Conservation (phyloP, 495 filamentous ascomycete genomes). For the Podospora pseudopauciseta region DNA sequence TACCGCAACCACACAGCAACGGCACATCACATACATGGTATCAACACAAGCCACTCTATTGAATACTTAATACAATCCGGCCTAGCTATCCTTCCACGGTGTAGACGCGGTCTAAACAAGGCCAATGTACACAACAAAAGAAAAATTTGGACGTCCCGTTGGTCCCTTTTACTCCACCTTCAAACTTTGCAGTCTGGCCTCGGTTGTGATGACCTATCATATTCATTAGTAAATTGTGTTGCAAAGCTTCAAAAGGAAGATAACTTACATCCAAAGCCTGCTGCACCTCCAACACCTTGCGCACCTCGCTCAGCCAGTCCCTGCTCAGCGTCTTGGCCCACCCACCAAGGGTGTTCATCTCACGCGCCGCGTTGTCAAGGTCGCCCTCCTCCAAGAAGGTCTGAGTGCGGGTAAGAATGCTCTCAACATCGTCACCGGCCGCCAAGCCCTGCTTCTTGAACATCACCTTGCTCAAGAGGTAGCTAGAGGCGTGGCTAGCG, state of each 20-base stretch:
- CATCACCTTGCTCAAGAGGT: slow-evolving; percentile 81
- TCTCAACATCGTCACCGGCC: slow-evolving; percentile 89
- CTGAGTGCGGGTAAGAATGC: slow-evolving; percentile 82
- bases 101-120: slow-evolving; percentile 15
- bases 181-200: slow-evolving; percentile 60
- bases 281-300: slow-evolving; percentile 86
- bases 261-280: slow-evolving; percentile 87
- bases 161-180: slow-evolving; percentile 44
- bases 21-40: neutral
- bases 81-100: neutral
- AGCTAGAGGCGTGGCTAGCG: slow-evolving; percentile 85
- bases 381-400: slow-evolving; percentile 86
- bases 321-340: slow-evolving; percentile 92
- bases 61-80: slow-evolving; percentile 19
- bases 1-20: neutral
- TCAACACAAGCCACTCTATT: slow-evolving; percentile 19
- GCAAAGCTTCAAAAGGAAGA: slow-evolving; percentile 11
- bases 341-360: slow-evolving; percentile 87
- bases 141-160: neutral
- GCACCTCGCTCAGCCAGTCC: slow-evolving; percentile 87
- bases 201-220: slow-evolving; percentile 54
- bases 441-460: slow-evolving; percentile 91
- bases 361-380: slow-evolving; percentile 83
- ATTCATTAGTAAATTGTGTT: slow-evolving; percentile 18
- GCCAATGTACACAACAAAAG: slow-evolving; percentile 24